A percentile compares a stretch with the other conserved stretches of the same genome.
Evolutionary conservation across 129 eudicot species (phyloP).

Genomic region (Chrysanthemum lavandulifolium): DNA sequence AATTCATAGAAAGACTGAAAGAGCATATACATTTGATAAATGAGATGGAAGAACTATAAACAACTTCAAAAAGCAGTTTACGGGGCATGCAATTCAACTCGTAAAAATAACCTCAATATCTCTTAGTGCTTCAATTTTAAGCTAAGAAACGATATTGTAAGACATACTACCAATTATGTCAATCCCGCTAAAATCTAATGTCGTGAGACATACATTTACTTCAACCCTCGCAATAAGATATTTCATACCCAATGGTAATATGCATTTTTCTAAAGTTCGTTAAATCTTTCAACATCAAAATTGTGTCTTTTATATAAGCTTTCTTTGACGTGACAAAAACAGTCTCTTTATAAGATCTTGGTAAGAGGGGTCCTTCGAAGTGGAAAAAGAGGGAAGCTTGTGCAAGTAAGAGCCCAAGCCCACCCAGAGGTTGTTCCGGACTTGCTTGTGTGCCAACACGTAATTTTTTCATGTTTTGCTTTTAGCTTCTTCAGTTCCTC

Average conservation of each 20-base stretch:
- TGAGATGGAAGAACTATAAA: too few relatives aligned
- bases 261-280: slow-evolving; percentile 60
- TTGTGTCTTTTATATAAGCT: slow-evolving; percentile 55
- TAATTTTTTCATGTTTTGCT: slow-evolving; percentile 58
- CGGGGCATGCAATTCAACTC: too few relatives aligned
- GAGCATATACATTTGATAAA: too few relatives aligned
- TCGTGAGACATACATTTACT: neutral
- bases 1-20: too few relatives aligned
- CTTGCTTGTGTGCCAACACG: slow-evolving; percentile 78
- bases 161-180: too few relatives aligned
- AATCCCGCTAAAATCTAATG: too few relatives aligned
- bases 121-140: neutral
- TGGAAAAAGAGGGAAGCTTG: slow-evolving; percentile 81
- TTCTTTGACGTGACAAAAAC: slow-evolving; percentile 73
- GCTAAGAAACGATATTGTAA: neutral
- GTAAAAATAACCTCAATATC: neutral
- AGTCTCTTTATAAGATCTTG: slow-evolving; percentile 75
- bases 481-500: slow-evolving; percentile 56
- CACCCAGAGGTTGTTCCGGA: slow-evolving; percentile 60
- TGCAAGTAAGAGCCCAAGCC: slow-evolving; percentile 49
- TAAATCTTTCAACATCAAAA: slow-evolving; percentile 52
- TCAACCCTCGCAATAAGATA: slow-evolving; percentile 33
- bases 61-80: too few relatives aligned
- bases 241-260: slow-evolving; percentile 35
- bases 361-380: slow-evolving; percentile 76